phyloP scores from a whole-genome alignment of 2,329 filamentous ascomycete genomes.

The Scopulariopsis brevicaulis region DNA sequence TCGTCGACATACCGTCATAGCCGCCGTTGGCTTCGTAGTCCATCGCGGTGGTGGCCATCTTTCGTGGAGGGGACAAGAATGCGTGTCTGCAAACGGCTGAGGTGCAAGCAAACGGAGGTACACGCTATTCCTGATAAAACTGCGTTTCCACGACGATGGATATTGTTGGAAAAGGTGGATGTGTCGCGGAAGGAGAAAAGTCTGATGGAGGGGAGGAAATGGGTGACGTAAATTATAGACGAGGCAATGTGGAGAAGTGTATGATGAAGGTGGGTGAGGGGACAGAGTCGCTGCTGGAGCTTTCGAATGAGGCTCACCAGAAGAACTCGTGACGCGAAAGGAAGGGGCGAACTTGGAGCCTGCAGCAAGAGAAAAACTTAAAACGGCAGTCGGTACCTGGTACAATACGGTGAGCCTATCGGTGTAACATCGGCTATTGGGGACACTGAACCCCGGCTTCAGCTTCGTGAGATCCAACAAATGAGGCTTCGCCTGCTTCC shows the following conservation, averaged over 20 bases:
- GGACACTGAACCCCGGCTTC: neutral
- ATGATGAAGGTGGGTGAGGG: neutral
- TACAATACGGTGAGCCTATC: neutral
- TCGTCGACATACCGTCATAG: conserved; percentile 44
- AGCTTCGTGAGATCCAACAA: neutral
- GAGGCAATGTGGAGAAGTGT: neutral
- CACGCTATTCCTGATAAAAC: neutral
- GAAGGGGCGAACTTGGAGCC: neutral
- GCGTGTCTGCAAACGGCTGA: neutral
- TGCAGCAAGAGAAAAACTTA: neutral
- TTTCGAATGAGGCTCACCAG: neutral
- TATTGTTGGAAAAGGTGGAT: neutral
- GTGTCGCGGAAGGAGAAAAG: neutral
- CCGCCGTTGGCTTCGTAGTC: conserved; percentile 59
- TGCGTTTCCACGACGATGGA: neutral
- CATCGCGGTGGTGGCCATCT: conserved; percentile 55
- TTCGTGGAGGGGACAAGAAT: neutral
- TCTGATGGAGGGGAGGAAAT: neutral
- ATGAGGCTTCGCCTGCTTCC: neutral
- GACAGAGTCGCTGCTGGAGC: neutral
- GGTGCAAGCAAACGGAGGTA: conserved; percentile 11
- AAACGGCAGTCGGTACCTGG: neutral
- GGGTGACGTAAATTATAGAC: neutral
- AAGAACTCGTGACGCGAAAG: neutral
- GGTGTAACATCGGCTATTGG: neutral